phyloP scores from a whole-genome alignment of 2,329 filamentous ascomycete species.

The Apiospora rasikravindrae region DNA sequence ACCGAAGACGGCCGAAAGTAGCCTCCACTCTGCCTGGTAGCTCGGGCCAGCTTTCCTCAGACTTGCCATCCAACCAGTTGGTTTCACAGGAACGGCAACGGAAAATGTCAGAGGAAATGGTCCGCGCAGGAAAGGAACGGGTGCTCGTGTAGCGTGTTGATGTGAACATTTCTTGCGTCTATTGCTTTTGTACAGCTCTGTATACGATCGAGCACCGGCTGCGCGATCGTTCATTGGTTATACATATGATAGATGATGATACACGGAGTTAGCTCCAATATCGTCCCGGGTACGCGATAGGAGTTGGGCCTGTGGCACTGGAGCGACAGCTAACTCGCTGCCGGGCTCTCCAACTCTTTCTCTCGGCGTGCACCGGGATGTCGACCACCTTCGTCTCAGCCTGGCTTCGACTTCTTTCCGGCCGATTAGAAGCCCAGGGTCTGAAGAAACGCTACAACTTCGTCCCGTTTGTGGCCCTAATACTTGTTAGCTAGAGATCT shows the following conservation, averaged over 20 bases:
- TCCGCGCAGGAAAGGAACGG: neutral
- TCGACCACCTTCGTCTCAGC: neutral
- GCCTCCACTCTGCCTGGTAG: neutral
- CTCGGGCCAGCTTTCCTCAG: neutral
- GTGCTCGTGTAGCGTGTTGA: neutral
- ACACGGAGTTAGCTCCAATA: conserved; percentile 8
- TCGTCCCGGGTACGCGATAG: neutral
- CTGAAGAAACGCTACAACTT: conserved; percentile 32
- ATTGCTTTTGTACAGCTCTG: conserved; percentile 18
- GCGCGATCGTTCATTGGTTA: neutral
- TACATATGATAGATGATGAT: conserved; percentile 3
- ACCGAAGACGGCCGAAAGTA: conserved; percentile 13
- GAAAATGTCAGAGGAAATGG: neutral
- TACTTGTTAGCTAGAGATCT: conserved; percentile 1
- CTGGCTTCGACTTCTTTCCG: neutral
- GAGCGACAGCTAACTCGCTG: conserved; percentile 4
- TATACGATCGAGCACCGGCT: neutral
- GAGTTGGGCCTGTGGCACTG: neutral
- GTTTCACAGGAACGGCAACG: neutral
- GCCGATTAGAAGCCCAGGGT: conserved; percentile 33
- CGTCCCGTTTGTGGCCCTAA: conserved; percentile 31
- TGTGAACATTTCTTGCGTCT: conserved; percentile 1
- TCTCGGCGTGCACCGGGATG: neutral
- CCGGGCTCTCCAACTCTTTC: neutral
- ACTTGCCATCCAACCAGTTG: neutral